These are phyloP conservation scores for Zelonia costaricensis DNA, from an alignment of 208 protist species.

Conservation along the genomic window DNA sequence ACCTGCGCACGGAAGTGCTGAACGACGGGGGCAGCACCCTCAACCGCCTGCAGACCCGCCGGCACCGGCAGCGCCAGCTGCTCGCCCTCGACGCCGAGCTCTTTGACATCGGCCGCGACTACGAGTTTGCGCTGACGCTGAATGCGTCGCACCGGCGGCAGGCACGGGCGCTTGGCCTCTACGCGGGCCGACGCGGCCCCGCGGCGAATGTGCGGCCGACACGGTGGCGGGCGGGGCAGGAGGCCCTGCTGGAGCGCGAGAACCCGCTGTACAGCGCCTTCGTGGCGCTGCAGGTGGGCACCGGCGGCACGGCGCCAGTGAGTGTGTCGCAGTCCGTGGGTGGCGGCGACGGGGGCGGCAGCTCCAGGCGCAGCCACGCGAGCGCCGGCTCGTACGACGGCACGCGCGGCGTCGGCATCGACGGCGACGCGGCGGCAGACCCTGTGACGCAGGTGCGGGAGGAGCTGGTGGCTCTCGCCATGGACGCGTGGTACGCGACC, in stretches of 20 bases:
- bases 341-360: background rate
- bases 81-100: conserved; percentile 78
- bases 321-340: conserved; percentile 6
- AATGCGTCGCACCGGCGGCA: conserved; percentile 72
- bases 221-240: conserved; percentile 19
- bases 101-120: conserved; percentile 72
- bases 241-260: conserved; percentile 12
- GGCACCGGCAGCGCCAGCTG: conserved; percentile 65
- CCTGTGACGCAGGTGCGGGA: conserved; percentile 39
- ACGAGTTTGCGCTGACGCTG: conserved; percentile 68
- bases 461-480: conserved; percentile 74
- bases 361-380: background rate
- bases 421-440: background rate
- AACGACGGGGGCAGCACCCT: conserved; percentile 70
- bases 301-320: conserved; percentile 8
- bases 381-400: background rate
- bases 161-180: conserved; percentile 55
- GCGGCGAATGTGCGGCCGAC: conserved; percentile 11
- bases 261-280: conserved; percentile 68
- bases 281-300: conserved; percentile 29
- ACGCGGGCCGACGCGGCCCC: conserved; percentile 10
- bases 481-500: conserved; percentile 86
- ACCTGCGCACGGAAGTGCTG: conserved; percentile 68
- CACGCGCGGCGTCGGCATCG: background rate
- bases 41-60: conserved; percentile 37